A percentile compares a stretch with the other conserved stretches of the same genome.
These are phyloP conservation scores for Rosa rugosa DNA, from an alignment of 306 rosid genomes.

Conservation along the genomic window DNA sequence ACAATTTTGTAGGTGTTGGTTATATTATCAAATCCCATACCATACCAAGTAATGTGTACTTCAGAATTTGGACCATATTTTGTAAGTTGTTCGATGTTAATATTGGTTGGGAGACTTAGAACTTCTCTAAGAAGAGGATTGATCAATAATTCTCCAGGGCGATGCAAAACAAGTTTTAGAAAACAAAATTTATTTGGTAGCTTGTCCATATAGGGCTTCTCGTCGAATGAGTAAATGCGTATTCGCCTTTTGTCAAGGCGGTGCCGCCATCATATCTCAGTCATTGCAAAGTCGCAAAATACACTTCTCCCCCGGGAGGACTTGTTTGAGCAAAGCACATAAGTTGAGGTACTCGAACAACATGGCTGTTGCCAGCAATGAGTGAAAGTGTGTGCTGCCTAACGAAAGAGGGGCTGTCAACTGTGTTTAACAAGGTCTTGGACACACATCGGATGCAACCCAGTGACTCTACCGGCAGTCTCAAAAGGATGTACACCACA, in stretches of 20 bases:
- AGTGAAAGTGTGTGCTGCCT: background rate
- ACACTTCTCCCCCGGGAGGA: background rate
- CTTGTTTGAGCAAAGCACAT: background rate
- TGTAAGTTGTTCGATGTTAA: background rate
- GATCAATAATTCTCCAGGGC: background rate
- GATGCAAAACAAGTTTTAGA: background rate
- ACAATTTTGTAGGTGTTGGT: background rate
- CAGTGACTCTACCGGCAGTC: background rate
- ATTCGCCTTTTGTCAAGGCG: background rate
- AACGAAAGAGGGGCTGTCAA: background rate
- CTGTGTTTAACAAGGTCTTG: background rate
- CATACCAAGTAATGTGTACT: background rate
- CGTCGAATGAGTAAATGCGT: background rate
- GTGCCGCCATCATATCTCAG: background rate
- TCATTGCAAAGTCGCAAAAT: background rate
- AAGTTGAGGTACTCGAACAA: background rate
- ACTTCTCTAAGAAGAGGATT: conserved; percentile 10
- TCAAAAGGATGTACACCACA: background rate
- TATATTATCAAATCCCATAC: conserved; percentile 6
- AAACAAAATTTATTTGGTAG: background rate
- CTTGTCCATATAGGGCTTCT: too few relatives aligned
- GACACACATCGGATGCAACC: background rate
- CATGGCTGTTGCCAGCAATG: background rate
- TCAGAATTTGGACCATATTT: background rate
- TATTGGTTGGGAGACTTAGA: background rate